phyloP scores from a whole-genome alignment of 108 stramenopile genomes.

The Cyclotella atomus region DNA sequence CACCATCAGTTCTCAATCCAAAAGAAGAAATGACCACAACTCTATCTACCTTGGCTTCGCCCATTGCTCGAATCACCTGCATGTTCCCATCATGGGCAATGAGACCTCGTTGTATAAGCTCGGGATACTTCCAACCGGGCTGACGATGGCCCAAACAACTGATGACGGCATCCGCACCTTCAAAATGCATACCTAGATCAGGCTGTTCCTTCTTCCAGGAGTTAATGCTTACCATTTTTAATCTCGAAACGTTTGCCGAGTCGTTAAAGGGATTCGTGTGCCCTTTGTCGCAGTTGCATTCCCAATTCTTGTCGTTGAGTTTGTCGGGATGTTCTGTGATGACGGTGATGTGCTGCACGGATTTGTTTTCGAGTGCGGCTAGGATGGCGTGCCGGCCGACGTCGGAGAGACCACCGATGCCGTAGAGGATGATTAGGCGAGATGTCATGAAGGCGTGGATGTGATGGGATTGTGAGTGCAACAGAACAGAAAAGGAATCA shows the following conservation, averaged over 20 bases:
- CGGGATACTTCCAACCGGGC: conserved; percentile 46
- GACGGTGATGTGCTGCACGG: conserved; percentile 55
- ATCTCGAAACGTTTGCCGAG: conserved; percentile 8
- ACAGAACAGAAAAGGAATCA: too few relatives aligned
- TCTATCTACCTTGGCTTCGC: conserved; percentile 44
- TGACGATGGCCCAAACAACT: conserved; percentile 81
- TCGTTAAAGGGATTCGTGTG: conserved; percentile 47
- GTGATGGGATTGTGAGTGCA: too few relatives aligned
- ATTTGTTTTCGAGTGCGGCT: conserved; percentile 57
- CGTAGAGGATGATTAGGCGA: conserved; percentile 29
- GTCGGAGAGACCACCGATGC: conserved; percentile 65
- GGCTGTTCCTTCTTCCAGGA: conserved; percentile 34
- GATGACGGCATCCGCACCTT: conserved; percentile 64
- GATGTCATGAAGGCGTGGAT: not conserved
- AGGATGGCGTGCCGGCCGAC: conserved; percentile 71
- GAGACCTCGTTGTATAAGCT: conserved; percentile 29
- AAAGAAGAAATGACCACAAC: conserved; percentile 61
- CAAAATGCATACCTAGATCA: conserved; percentile 36
- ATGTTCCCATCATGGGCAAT: conserved; percentile 57
- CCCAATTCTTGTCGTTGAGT: conserved; percentile 67
- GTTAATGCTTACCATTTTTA: conserved; percentile 40
- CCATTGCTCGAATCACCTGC: conserved; percentile 69
- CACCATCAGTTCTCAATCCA: conserved; percentile 59
- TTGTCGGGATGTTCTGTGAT: conserved; percentile 57
- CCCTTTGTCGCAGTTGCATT: conserved; percentile 58